These are phyloP conservation scores for Thamnidium elegans DNA, from an alignment of 192 early-diverging fungal genomes.

Conservation along the genomic window DNA sequence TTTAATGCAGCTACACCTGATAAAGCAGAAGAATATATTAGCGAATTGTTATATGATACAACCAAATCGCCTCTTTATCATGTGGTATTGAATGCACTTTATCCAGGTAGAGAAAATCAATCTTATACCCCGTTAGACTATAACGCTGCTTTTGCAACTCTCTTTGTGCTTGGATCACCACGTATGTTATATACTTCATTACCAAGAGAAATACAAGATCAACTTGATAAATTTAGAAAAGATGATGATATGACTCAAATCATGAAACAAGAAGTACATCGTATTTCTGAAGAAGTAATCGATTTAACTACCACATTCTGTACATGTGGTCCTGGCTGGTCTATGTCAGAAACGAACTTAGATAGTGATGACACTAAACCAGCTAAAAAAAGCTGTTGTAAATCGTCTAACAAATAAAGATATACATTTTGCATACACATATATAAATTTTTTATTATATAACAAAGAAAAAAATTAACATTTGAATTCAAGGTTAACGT, in stretches of 20 bases:
- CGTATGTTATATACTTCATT: constrained; percentile 52
- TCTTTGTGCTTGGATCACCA: constrained; percentile 61
- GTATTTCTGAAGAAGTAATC: constrained; percentile 50
- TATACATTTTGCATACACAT: constrained; percentile 11
- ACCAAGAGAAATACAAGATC: constrained; percentile 40
- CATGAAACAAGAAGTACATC: constrained; percentile 51
- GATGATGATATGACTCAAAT: constrained; percentile 34
- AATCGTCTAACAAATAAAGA: neutral
- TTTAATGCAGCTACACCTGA: constrained; percentile 25
- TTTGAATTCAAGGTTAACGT: constrained; percentile 29
- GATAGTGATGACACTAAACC: no score
- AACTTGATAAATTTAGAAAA: constrained; percentile 39
- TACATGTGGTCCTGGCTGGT: constrained; percentile 46
- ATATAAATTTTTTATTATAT: constrained; percentile 2
- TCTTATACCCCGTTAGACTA: constrained; percentile 17
- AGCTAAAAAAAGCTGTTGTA: neutral
- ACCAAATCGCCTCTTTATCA: constrained; percentile 41
- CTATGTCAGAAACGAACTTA: neutral
- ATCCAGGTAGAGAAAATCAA: constrained; percentile 16
- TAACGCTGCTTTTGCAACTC: constrained; percentile 52
- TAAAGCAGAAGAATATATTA: constrained; percentile 37
- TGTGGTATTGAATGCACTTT: constrained; percentile 38
- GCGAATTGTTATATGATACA: constrained; percentile 39
- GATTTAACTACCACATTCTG: constrained; percentile 58
- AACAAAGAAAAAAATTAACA: constrained; percentile 10